Conservation (phyloP, 768 basidiomycete species). For the Dendrothele bispora region DNA sequence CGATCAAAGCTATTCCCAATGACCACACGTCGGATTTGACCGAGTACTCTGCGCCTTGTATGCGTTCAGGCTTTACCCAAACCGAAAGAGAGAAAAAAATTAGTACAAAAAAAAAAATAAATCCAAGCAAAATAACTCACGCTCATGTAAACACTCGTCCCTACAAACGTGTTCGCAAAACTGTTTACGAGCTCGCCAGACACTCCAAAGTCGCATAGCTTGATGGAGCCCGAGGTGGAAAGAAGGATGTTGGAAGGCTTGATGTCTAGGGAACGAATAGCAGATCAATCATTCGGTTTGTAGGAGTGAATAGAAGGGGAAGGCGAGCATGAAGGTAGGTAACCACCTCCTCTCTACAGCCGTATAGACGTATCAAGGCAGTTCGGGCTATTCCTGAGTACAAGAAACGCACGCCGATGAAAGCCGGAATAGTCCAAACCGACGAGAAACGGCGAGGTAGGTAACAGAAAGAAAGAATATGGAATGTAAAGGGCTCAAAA, state of each 20-base stretch:
- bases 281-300: too few relatives aligned
- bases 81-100: neutral
- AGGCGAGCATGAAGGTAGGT: too few relatives aligned
- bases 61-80: constrained; percentile 86
- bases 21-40: constrained; percentile 99
- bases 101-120: constrained; percentile 28
- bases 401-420: too few relatives aligned
- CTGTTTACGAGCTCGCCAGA: constrained; percentile 98
- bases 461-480: neutral
- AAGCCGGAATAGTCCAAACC: too few relatives aligned
- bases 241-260: constrained; percentile 97
- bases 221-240: constrained; percentile 94
- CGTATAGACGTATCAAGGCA: too few relatives aligned
- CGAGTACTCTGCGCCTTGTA: constrained; percentile 97
- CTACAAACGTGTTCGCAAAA: constrained; percentile 98
- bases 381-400: too few relatives aligned
- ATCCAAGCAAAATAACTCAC: constrained; percentile 38
- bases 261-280: constrained; percentile 70
- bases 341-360: too few relatives aligned
- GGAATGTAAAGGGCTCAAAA: neutral
- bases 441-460: too few relatives aligned
- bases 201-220: constrained; percentile 99
- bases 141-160: constrained; percentile 99
- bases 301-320: too few relatives aligned
- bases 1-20: constrained; percentile 93